Conservation (phyloP, 225 moss, liverwort and hornwort genomes). For the Bryoerythrophyllum caledonicum region DNA sequence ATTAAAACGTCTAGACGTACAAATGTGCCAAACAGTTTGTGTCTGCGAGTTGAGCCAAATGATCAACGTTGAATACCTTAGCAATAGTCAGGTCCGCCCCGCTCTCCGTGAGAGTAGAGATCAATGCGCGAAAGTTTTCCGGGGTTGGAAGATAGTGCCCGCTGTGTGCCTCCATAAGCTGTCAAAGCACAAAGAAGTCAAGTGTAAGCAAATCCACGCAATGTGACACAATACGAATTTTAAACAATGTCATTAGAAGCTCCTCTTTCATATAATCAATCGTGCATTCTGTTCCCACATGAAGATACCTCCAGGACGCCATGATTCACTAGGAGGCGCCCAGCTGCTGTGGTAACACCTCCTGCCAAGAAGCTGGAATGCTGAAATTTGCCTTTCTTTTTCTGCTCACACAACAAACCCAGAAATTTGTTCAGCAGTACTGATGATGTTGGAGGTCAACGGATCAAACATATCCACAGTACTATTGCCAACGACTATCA, state of each 20-base stretch:
- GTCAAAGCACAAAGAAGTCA: slow-evolving; percentile 21
- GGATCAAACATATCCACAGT: slow-evolving; percentile 1
- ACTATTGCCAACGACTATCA: not conserved
- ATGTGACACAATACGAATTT: not conserved
- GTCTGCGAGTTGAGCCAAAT: not conserved
- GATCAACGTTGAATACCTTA: slow-evolving; percentile 50
- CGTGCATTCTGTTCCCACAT: not conserved
- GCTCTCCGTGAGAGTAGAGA: slow-evolving; percentile 52
- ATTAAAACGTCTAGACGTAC: not conserved
- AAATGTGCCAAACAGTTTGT: not conserved
- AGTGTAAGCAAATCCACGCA: not conserved
- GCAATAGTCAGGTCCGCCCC: slow-evolving; percentile 92
- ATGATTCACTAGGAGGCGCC: slow-evolving; percentile 74
- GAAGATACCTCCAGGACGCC: slow-evolving; percentile 71
- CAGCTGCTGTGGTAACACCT: slow-evolving; percentile 88
- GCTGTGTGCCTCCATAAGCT: slow-evolving; percentile 98
- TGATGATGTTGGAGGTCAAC: not conserved
- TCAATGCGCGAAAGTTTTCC: slow-evolving; percentile 72
- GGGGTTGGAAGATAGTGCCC: slow-evolving; percentile 92
- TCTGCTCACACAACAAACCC: slow-evolving; percentile 47
- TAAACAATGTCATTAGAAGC: not conserved
- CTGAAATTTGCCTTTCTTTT: slow-evolving; percentile 89
- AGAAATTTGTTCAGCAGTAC: not conserved
- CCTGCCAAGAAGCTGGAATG: slow-evolving; percentile 98
- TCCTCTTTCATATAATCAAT: not conserved